Percentiles rank a stretch among this genome's conserved stretches.
Conservation (phyloP, 768 basidiomycete species). For the Pleurotus ostreatus region DNA sequence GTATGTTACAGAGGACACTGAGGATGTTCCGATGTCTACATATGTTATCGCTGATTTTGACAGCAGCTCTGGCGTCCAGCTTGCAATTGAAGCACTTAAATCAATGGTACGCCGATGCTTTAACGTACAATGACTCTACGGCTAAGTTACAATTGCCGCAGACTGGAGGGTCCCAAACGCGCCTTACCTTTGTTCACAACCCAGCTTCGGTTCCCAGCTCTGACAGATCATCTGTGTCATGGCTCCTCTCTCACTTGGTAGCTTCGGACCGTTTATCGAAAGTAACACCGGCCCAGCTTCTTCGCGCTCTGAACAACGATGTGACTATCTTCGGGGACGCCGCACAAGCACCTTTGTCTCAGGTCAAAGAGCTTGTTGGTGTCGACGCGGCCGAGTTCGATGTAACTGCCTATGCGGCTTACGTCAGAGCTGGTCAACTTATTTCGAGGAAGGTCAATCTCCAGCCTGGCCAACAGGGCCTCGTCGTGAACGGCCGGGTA, state of each 20-base stretch:
- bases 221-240: conserved; percentile 30
- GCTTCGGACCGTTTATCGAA: conserved; percentile 34
- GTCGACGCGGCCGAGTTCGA: conserved; percentile 28
- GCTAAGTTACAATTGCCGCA: conserved; percentile 17
- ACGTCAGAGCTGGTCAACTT: conserved; percentile 38
- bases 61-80: conserved; percentile 46
- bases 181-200: conserved; percentile 79
- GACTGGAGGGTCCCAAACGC: conserved; percentile 42
- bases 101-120: conserved; percentile 49
- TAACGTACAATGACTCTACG: neutral
- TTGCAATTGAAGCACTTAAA: conserved; percentile 61
- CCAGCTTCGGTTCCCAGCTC: conserved; percentile 30
- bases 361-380: conserved; percentile 21
- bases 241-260: conserved; percentile 48
- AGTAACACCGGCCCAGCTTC: conserved; percentile 32
- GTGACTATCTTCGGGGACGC: conserved; percentile 13
- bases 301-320: conserved; percentile 32
- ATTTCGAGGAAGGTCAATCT: conserved; percentile 57
- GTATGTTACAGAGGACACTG: conserved; percentile 22
- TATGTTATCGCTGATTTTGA: conserved; percentile 82
- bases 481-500: conserved; percentile 85
- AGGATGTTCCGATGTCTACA: conserved; percentile 39
- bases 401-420: conserved; percentile 33
- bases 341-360: conserved; percentile 35
- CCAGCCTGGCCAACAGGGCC: conserved; percentile 51